Conservation (phyloP, 305 asterid species). For the Fraxinus velutina region DNA sequence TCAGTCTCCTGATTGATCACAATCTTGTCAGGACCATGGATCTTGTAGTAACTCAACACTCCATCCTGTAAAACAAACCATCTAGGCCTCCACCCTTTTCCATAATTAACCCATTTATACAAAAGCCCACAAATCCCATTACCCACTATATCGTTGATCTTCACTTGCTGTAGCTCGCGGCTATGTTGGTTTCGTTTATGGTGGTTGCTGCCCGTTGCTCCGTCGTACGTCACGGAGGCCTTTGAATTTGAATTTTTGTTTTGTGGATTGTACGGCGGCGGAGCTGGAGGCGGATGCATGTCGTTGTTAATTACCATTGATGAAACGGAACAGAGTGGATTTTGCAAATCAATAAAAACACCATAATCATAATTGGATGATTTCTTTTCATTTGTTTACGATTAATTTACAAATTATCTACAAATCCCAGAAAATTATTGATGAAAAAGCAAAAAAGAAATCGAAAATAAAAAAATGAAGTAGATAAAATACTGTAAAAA, state of each 20-base stretch:
- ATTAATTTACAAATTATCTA: constrained; percentile 18
- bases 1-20: constrained; percentile 16
- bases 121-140: constrained; percentile 30
- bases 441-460: not conserved
- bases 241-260: not conserved
- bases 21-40: constrained; percentile 28
- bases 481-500: not conserved
- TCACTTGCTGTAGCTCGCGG: not conserved
- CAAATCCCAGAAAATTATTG: not conserved
- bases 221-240: not conserved
- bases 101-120: constrained; percentile 26
- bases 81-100: constrained; percentile 29
- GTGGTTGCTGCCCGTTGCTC: not conserved
- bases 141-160: constrained; percentile 18
- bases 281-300: not conserved
- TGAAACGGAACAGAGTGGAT: not conserved
- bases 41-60: constrained; percentile 29
- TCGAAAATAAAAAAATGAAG: not conserved
- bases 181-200: not conserved
- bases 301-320: not conserved
- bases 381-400: constrained; percentile 17
- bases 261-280: not conserved
- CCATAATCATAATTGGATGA: constrained; percentile 16
- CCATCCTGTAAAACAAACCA: constrained; percentile 28
- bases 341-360: not conserved